Evolutionary conservation across 1,139 yeast genomes (phyloP).

Genomic region (Yamadazyma taylorii): DNA sequence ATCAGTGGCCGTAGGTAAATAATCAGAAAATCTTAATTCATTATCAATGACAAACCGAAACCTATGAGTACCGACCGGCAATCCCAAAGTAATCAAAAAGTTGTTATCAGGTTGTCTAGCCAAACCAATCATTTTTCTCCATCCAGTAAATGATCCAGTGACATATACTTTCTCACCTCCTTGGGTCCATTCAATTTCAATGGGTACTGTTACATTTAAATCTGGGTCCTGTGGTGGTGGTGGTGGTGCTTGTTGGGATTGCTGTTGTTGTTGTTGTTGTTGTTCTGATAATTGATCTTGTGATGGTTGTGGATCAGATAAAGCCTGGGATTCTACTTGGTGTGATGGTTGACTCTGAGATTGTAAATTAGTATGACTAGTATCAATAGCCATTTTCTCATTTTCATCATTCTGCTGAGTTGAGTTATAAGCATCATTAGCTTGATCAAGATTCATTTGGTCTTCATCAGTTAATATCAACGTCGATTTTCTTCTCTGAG

Average conservation of each 20-base stretch:
- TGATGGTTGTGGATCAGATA: background rate
- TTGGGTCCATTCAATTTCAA: conserved; percentile 88
- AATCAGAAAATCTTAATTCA: conserved; percentile 48
- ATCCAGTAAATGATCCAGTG: conserved; percentile 51
- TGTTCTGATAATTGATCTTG: conserved; percentile 4
- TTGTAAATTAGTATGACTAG: conserved; percentile 17
- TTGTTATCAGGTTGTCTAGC: conserved; percentile 48
- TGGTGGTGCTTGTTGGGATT: conserved; percentile 1
- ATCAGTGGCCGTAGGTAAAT: conserved; percentile 50
- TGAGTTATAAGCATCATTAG: background rate
- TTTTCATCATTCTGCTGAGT: conserved; percentile 7
- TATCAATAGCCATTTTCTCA: conserved; percentile 24
- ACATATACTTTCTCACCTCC: conserved; percentile 84
- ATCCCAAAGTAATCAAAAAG: conserved; percentile 42
- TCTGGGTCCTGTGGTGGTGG: conserved; percentile 18
- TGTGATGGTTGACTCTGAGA: background rate
- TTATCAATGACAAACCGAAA: conserved; percentile 50
- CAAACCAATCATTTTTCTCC: conserved; percentile 53
- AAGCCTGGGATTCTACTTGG: background rate
- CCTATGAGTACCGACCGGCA: conserved; percentile 50
- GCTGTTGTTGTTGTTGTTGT: conserved; percentile 2
- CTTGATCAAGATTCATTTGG: conserved; percentile 32
- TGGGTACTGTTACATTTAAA: conserved; percentile 55
- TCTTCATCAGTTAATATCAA: conserved; percentile 47
- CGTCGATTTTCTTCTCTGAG: conserved; percentile 41